These are phyloP conservation scores for Brassica incana DNA, from an alignment of 345 rosid species.

Conservation along the genomic window DNA sequence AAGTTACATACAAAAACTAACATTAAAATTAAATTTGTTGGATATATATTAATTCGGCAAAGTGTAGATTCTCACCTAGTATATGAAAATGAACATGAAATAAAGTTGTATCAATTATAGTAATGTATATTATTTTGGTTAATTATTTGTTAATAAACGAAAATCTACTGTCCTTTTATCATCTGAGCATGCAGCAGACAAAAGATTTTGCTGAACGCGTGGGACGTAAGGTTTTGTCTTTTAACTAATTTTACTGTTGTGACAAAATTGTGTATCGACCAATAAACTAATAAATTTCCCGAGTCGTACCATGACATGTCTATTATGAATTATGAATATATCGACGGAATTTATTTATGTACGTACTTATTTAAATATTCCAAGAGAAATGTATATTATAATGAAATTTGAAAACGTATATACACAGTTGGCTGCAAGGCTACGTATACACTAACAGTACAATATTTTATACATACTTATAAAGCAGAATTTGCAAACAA, in stretches of 20 bases:
- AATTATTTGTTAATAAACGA: slow-evolving; percentile 20
- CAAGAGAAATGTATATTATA: background rate
- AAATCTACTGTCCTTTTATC: slow-evolving; percentile 11
- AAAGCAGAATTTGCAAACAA: background rate
- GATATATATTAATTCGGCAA: too few relatives aligned
- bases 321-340: slow-evolving; percentile 26
- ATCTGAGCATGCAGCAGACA: slow-evolving; percentile 32
- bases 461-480: background rate
- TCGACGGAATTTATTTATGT: slow-evolving; percentile 24
- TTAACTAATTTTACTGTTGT: slow-evolving; percentile 12
- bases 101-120: background rate
- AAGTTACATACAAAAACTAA: too few relatives aligned
- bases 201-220: slow-evolving; percentile 30
- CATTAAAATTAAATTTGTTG: too few relatives aligned
- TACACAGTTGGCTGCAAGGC: background rate
- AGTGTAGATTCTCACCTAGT: too few relatives aligned
- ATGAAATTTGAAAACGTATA: slow-evolving; percentile 6
- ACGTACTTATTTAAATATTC: slow-evolving; percentile 6
- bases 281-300: slow-evolving; percentile 17
- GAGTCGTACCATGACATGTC: slow-evolving; percentile 25
- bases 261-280: slow-evolving; percentile 32
- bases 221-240: slow-evolving; percentile 25
- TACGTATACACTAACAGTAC: background rate
- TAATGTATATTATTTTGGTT: slow-evolving; percentile 24
- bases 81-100: background rate